phyloP scores from a whole-genome alignment of 2,329 filamentous ascomycete genomes.

The Ambrosiella beaveri region DNA sequence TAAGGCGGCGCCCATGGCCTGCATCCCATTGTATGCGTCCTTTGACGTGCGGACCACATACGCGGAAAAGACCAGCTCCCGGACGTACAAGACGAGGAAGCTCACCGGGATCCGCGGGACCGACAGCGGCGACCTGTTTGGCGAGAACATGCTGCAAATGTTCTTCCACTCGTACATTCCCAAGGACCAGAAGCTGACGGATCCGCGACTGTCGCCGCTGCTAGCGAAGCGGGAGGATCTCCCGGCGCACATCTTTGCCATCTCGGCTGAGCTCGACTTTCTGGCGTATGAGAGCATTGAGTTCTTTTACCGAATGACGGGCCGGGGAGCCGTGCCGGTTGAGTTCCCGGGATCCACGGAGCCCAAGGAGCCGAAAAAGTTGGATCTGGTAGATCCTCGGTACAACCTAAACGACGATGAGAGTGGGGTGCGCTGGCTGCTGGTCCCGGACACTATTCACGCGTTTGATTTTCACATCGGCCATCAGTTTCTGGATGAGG shows the following conservation, averaged over 20 bases:
- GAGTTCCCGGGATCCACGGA: slow-evolving; percentile 13
- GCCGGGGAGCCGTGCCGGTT: slow-evolving; percentile 5
- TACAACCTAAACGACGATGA: slow-evolving; percentile 21
- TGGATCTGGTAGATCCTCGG: slow-evolving; percentile 20
- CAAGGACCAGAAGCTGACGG: slow-evolving; percentile 18
- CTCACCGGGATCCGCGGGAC: slow-evolving; percentile 14
- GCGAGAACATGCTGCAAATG: slow-evolving; percentile 15
- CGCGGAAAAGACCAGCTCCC: slow-evolving; percentile 15
- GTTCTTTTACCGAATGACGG: slow-evolving; percentile 15
- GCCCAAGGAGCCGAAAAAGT: slow-evolving; percentile 10
- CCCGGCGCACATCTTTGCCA: slow-evolving; percentile 21
- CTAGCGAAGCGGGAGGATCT: slow-evolving; percentile 19
- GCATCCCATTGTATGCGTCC: slow-evolving; percentile 27
- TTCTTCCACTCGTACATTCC: slow-evolving; percentile 22
- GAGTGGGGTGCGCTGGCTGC: slow-evolving; percentile 22
- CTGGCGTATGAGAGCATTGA: slow-evolving; percentile 16
- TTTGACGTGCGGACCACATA: slow-evolving; percentile 20
- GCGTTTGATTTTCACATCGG: slow-evolving; percentile 23
- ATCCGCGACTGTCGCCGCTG: slow-evolving; percentile 21
- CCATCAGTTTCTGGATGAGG: slow-evolving; percentile 18
- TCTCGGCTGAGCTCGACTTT: slow-evolving; percentile 24
- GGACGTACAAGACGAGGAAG: slow-evolving; percentile 17
- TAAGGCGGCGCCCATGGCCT: slow-evolving; percentile 17
- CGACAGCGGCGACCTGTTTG: slow-evolving; percentile 10
- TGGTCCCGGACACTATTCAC: slow-evolving; percentile 26